A percentile compares a stretch with the other conserved stretches of the same genome.
Evolutionary conservation across 2,329 filamentous ascomycete genomes (phyloP).

Genomic region (Exophiala lecanii-corni): DNA sequence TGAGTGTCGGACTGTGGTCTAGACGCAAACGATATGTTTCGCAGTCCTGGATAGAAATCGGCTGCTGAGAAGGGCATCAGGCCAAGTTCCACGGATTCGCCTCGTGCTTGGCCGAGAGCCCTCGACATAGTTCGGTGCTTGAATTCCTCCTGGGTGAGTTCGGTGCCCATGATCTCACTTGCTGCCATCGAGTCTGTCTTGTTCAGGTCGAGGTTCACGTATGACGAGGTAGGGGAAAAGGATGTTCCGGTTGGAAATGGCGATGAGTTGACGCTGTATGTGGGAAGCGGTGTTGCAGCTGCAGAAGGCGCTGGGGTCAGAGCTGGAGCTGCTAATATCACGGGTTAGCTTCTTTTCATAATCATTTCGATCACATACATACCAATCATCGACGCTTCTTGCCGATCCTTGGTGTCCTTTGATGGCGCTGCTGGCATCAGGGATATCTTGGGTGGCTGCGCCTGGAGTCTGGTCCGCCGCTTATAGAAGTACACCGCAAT

Average conservation of each 20-base stretch:
- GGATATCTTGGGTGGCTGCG: background rate
- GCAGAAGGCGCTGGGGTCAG: background rate
- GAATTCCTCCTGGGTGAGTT: conserved; percentile 14
- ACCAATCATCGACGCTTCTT: background rate
- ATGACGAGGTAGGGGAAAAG: conserved; percentile 12
- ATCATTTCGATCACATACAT: too few relatives aligned
- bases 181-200: conserved; percentile 11
- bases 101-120: conserved; percentile 3
- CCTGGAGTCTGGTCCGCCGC: conserved; percentile 9
- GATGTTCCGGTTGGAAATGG: conserved; percentile 1
- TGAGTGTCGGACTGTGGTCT: background rate
- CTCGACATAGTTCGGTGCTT: conserved; percentile 12
- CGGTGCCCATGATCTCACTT: conserved; percentile 19
- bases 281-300: conserved; percentile 10
- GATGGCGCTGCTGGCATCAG: background rate
- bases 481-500: conserved; percentile 5
- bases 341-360: too few relatives aligned
- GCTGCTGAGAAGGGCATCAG: conserved; percentile 11
- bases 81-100: conserved; percentile 16
- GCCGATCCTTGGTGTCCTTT: background rate
- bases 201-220: background rate
- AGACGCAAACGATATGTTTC: background rate
- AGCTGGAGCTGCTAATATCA: too few relatives aligned
- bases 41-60: conserved; percentile 2
- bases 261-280: conserved; percentile 3